phyloP scores from a whole-genome alignment of 495 filamentous ascomycete species.

The Daldinia vernicosa region DNA sequence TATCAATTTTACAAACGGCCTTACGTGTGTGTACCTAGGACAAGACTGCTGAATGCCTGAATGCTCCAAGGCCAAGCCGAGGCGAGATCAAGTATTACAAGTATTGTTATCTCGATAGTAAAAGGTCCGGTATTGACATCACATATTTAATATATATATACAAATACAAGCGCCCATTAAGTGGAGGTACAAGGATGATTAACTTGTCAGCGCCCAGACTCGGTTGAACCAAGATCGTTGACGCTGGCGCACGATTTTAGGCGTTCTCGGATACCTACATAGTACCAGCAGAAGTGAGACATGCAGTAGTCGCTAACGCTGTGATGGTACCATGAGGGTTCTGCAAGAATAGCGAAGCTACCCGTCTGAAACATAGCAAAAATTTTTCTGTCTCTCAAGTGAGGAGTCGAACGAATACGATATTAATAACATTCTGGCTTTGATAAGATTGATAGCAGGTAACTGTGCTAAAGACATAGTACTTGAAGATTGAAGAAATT shows the following conservation, averaged over 20 bases:
- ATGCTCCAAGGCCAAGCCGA: neutral
- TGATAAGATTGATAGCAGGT: constrained; percentile 3
- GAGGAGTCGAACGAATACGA: constrained; percentile 16
- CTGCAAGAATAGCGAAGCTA: constrained; percentile 42
- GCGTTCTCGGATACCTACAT: constrained; percentile 22
- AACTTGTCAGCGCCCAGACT: constrained; percentile 9
- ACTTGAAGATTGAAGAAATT: constrained; percentile 3
- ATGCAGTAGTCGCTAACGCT: constrained; percentile 44
- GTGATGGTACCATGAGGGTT: constrained; percentile 35
- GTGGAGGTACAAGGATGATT: constrained; percentile 34
- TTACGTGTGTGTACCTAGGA: neutral
- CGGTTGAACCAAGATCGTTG: constrained; percentile 41
- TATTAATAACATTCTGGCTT: neutral
- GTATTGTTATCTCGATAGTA: neutral
- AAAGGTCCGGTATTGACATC: neutral
- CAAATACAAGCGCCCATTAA: constrained; percentile 26
- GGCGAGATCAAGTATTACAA: neutral
- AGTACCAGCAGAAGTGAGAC: constrained; percentile 43
- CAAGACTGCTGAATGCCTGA: neutral
- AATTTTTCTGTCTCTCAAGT: constrained; percentile 9
- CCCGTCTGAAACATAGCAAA: constrained; percentile 36
- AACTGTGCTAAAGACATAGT: neutral
- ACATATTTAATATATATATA: neutral
- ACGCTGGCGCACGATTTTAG: constrained; percentile 30
- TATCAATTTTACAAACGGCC: neutral